Percentiles rank a stretch among this genome's conserved stretches.
Conservation (phyloP, 1,139 yeast genomes). For the Yamadazyma atlantica region DNA sequence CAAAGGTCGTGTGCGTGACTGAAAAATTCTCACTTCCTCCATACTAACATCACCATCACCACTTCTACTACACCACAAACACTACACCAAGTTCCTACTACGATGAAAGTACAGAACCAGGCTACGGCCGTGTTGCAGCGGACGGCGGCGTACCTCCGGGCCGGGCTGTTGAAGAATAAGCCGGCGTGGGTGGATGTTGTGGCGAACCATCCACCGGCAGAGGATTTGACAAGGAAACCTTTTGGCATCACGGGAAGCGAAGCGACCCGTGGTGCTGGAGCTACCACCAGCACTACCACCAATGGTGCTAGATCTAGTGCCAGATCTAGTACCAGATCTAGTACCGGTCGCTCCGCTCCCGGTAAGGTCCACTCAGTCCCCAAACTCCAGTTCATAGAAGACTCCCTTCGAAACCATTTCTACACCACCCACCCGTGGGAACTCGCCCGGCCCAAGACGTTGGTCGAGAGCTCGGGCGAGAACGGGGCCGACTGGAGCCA, state of each 20-base stretch:
- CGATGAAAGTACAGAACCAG: slow-evolving; percentile 67
- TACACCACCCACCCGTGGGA: slow-evolving; percentile 99
- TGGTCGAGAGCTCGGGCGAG: slow-evolving; percentile 75
- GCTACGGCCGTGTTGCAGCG: slow-evolving; percentile 75
- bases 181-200: slow-evolving; percentile 91
- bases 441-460: slow-evolving; percentile 83
- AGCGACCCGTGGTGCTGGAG: no score
- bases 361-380: slow-evolving; percentile 52
- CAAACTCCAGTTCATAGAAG: slow-evolving; percentile 73
- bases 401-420: slow-evolving; percentile 74
- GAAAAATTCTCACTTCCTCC: no score
- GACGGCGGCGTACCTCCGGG: slow-evolving; percentile 67
- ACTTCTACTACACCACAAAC: no score
- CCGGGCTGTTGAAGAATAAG: slow-evolving; percentile 63
- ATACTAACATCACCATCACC: no score
- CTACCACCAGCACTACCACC: no score
- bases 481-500: slow-evolving; percentile 72
- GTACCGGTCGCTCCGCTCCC: no score
- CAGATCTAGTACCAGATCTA: slow-evolving; percentile 52
- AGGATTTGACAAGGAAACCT: slow-evolving; percentile 54
- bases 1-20: no score
- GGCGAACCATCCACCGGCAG: slow-evolving; percentile 74
- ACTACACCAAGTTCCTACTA: no score
- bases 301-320: no score
- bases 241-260: no score